Base-by-base conservation (phyloP, 768 basidiomycete species). In the Tulasnella sp. region DNA sequence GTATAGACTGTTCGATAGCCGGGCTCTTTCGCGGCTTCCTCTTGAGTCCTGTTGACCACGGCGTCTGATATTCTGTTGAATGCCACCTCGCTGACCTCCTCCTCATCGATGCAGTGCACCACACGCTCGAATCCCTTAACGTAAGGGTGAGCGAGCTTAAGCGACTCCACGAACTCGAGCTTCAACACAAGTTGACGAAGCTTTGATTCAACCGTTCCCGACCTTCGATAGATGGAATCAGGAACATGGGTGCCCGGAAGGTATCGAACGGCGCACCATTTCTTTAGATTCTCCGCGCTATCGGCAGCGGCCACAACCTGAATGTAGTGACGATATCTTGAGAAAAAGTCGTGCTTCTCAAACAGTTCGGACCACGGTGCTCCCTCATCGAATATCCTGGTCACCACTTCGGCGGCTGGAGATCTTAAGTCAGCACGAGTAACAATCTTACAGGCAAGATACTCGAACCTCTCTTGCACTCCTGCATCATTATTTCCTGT, bases 121-220 rank as follows among this genome's bases (percentile, higher is more conserved):
- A 91, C 87, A 86, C 93, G 93, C 79, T 96, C 93, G 82, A 97
- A 96, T 71, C 95, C 94, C 83, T 93, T 96, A 84, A 93, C 88
- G 85, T 94, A 97, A 40, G 97, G 97, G 85, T 99, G 97, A 68
- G 96, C 96, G 77, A 96, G 86, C 75, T 90, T 89, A 80, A 99
- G 86, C 76, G 93, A 91, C 78, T 98, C 97, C 80, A 96, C 94
- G 80, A 91, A 93, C 86, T 99, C 97, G 73, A 99, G 90, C 85
- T 97, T 97, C 91, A 97, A 96, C 75, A 99, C 96, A 37, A 99
- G 87, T 83, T 96, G 96, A 64, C 97, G 91, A 85, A 99, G 88
- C 80, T 93, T 89, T 29, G 97, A 98, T 85, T 99, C 97, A 37
- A 99, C 97, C n/a, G 96, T 98, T 64, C 97, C 97, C n/a, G 95